Evolutionary conservation across 148 eudicot species (phyloP).

Genomic region (Heliosperma pusillum): DNA sequence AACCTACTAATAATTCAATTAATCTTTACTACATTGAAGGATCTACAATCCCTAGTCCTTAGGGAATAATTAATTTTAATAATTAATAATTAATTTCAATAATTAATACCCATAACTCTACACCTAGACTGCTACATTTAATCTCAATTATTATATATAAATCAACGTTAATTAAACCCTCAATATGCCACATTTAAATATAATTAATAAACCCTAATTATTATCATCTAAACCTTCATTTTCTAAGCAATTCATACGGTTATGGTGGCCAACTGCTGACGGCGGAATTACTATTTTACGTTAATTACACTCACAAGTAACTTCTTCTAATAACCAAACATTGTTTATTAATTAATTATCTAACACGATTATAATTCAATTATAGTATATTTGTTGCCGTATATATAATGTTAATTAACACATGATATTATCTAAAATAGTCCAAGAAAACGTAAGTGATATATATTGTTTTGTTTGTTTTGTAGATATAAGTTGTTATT

Average conservation of each 20-base stretch:
- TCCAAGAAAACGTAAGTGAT: too few species aligned
- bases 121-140: background rate
- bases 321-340: background rate
- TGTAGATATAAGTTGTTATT: conserved; percentile 2
- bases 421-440: too few species aligned
- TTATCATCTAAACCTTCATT: background rate
- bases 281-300: background rate
- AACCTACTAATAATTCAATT: too few species aligned
- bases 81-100: too few species aligned
- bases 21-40: background rate
- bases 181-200: too few species aligned
- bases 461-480: too few species aligned
- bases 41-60: background rate
- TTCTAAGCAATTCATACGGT: background rate
- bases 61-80: too few species aligned
- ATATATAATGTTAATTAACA: too few species aligned
- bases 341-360: background rate
- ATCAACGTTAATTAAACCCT: too few species aligned
- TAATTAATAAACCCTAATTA: background rate
- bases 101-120: background rate
- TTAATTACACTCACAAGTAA: conserved; percentile 1
- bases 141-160: background rate
- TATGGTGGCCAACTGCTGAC: background rate
- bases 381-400: background rate
- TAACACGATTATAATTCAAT: background rate